Conservation (phyloP, 108 stramenopile genomes). For the Cyclotella choctawhatcheeana region DNA sequence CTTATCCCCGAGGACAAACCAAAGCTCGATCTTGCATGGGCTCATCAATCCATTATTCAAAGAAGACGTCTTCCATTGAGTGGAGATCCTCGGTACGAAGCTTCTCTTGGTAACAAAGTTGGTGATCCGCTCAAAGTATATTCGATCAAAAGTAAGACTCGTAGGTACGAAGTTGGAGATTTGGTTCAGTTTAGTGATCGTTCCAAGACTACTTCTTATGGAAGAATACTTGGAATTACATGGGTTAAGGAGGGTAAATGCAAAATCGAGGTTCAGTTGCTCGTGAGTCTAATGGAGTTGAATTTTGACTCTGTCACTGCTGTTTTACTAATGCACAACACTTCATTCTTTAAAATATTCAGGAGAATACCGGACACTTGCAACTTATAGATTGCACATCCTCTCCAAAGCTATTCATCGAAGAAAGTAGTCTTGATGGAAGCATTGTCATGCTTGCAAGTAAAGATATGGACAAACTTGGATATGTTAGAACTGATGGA, state of each 20-base stretch:
- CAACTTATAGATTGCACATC: constrained; percentile 42
- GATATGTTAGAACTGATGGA: constrained; percentile 24
- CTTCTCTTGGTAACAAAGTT: constrained; percentile 10
- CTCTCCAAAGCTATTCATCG: constrained; percentile 25
- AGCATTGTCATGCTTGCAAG: constrained; percentile 31
- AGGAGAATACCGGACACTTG: constrained; percentile 24
- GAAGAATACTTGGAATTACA: constrained; percentile 37
- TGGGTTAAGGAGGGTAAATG: constrained; percentile 21
- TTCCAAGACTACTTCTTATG: constrained; percentile 16
- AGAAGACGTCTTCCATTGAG: constrained; percentile 33
- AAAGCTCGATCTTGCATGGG: constrained; percentile 45
- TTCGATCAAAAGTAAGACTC: constrained; percentile 37
- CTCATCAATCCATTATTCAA: constrained; percentile 50
- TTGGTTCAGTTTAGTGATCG: constrained; percentile 40
- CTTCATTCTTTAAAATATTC: neutral
- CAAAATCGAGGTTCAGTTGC: constrained; percentile 35
- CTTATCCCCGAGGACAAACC: constrained; percentile 23
- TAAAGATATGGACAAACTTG: constrained; percentile 36
- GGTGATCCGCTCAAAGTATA: constrained; percentile 12
- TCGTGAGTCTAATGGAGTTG: constrained; percentile 24
- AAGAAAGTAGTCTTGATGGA: constrained; percentile 39
- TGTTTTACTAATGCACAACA: too few species aligned
- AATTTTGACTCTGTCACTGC: neutral
- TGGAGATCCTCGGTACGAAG: constrained; percentile 24
- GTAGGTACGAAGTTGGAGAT: constrained; percentile 40